Base-by-base conservation (phyloP, 2,329 filamentous ascomycete genomes). In the Helminthosporium solani region DNA sequence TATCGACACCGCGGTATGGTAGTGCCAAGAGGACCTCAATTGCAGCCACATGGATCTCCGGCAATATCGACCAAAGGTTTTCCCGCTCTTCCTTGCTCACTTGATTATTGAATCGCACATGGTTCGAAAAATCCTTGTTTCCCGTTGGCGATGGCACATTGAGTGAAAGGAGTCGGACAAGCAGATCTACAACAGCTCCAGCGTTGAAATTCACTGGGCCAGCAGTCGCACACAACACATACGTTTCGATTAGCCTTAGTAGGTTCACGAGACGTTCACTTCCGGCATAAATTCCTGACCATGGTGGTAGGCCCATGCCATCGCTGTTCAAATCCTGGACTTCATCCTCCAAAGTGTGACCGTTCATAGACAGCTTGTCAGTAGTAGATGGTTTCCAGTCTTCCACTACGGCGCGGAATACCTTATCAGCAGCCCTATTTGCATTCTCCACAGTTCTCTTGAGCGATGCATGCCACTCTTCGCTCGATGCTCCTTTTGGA, bases 81-180 rank as follows among this genome's bases (percentile, higher is more conserved):
- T 95, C 89, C 50, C 86, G 85, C 70, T 96, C 92, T 40, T 95
- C 88, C 50, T 86, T 82, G 25, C 84, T 79, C 52, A 94, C 82
- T 52, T 88, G 85, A 7, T 84, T 77, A 57, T 90, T 91, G 48
- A 84, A 76, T 49, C 85, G 81, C n/a, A 82, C 43, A 8, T 44
- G 47, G 23, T 53, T 62, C 11, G 58, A 61, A 30, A 58, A 60
- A 12, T 47, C 70, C 2, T 73, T 75, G 54, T 75, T 75, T 49
- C 73, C 63, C 61, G 76, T 54, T 39, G 70, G 56, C 58, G 76
- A 45, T 55, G 81, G 67, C 68, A 82, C 53, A 65, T 79, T 67
- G 35, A 95, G 78, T 15, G 86, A 82, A 28, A 88, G 80, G 21
- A 96, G 71, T 35, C 92, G 79, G 12, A 81, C 81, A 2, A 86